Conservation (phyloP, 2,329 filamentous ascomycete species). For the Acrodontium crateriforme region DNA sequence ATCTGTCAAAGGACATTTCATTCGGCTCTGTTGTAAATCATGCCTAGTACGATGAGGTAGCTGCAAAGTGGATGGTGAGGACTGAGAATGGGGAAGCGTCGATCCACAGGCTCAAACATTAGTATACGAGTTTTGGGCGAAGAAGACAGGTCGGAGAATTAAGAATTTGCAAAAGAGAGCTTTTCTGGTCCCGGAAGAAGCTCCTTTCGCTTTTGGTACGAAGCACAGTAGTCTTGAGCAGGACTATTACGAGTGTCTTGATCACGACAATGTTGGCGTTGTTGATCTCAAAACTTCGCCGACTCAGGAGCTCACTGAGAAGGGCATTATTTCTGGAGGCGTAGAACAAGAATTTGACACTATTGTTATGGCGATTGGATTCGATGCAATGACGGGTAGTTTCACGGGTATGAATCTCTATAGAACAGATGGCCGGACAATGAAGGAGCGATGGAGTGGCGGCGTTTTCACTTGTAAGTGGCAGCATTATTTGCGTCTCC, state of each 20-base stretch:
- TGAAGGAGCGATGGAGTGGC: conserved; percentile 26
- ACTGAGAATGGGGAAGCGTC: conserved; percentile 32
- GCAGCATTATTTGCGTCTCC: no score
- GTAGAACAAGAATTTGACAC: conserved; percentile 28
- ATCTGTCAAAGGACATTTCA: conserved; percentile 42
- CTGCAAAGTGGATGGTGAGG: conserved; percentile 37
- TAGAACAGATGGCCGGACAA: conserved; percentile 11
- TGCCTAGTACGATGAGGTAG: conserved; percentile 36
- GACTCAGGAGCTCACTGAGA: conserved; percentile 28
- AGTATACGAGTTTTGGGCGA: conserved; percentile 33
- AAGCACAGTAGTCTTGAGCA: conserved; percentile 32
- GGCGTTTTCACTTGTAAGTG: conserved; percentile 27
- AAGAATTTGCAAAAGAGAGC: conserved; percentile 29
- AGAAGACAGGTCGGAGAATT: conserved; percentile 28
- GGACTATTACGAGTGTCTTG: conserved; percentile 33
- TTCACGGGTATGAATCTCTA: conserved; percentile 23
- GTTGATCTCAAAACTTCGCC: conserved; percentile 28
- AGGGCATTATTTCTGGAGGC: conserved; percentile 29
- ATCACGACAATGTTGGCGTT: conserved; percentile 28
- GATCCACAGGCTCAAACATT: conserved; percentile 27
- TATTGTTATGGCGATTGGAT: conserved; percentile 34
- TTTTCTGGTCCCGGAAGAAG: conserved; percentile 27
- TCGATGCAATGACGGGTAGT: conserved; percentile 26
- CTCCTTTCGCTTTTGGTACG: conserved; percentile 30
- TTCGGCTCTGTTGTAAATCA: conserved; percentile 44